Base-by-base conservation (phyloP, 2,329 filamentous ascomycete species). In the Clonostachys rhizophaga region DNA sequence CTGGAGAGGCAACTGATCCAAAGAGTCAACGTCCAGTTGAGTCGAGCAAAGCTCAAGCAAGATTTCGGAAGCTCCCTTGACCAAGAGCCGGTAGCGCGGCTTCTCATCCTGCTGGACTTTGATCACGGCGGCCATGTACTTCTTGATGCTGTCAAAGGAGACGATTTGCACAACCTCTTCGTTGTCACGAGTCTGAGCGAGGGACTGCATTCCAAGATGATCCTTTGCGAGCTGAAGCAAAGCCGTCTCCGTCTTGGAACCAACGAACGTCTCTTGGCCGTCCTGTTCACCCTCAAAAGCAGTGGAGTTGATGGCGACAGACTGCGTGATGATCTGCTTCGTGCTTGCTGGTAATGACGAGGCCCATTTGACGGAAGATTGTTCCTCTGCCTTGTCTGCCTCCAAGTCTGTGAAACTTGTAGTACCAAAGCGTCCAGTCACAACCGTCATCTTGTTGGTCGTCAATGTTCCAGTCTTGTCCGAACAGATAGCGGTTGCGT, bases 401-500 rank as follows among this genome's bases (percentile, higher is more conserved):
- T 51, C 43, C 35, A 44, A 36, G 16, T 16, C 47, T 11, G 49
- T 47, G 40, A 61, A 61, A 33, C 43, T 50, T 18, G 53, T 50
- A 16, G 48, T 40, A 6, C 56, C 54, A 45, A 56, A 55, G 11
- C 43, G 45, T n/a, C 53, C 57, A 3, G 52, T 49, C 12, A 56
- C 51, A 3, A 61, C 55, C 1, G 51, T 59, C 58, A 60, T 63
- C 39, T 55, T 56, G 48, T 60, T 60, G 12, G 55, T 54, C 7
- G 58, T 63, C 54, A 50, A 34, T 24, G 45, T 47, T 14, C 48
- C 48, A 42, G 48, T 50, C 40, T 50, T 50, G 35, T 87, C 86
- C 3, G 86, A 89, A 65, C 86, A 91, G 43, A 91, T 84, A 0
- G 84, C 84, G 3, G 79, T 82, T 4, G 78, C 79, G 54, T 85